These are phyloP conservation scores for Didymella pinodella DNA, from an alignment of 2,329 filamentous ascomycete species.

Conservation along the genomic window DNA sequence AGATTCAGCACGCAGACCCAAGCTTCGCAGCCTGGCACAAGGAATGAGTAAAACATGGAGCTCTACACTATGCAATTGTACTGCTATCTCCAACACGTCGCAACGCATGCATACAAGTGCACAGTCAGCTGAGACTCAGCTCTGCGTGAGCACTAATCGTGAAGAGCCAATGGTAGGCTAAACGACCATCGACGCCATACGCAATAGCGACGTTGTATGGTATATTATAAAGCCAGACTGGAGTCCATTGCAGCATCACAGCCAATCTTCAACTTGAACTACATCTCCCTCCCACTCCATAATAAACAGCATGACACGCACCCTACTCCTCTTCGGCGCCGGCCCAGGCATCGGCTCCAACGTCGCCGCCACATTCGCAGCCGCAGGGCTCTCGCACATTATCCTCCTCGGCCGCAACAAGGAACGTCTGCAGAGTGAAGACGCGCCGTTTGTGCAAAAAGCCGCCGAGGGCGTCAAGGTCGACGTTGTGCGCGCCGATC, in stretches of 20 bases:
- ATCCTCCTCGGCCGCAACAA: constrained; percentile 58
- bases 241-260: background rate
- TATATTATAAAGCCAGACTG: background rate
- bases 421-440: constrained; percentile 52
- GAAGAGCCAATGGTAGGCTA: background rate
- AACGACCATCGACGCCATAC: background rate
- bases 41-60: background rate
- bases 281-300: background rate
- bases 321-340: constrained; percentile 56
- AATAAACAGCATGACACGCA: constrained; percentile 25
- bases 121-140: background rate
- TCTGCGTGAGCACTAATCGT: background rate
- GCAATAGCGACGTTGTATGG: background rate
- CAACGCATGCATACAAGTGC: background rate
- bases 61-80: background rate
- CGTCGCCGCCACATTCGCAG: constrained; percentile 53
- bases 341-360: constrained; percentile 60
- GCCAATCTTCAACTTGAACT: background rate
- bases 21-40: background rate
- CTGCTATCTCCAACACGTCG: background rate
- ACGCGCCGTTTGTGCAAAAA: constrained; percentile 44
- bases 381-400: constrained; percentile 56
- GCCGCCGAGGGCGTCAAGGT: constrained; percentile 45
- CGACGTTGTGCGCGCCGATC: constrained; percentile 56
- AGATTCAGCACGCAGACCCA: background rate